Evolutionary conservation across 805 yeast genomes (phyloP), one percentile per base, ranked within the genome.

Genomic region (Nakazawaea laoshanensis): DNA sequence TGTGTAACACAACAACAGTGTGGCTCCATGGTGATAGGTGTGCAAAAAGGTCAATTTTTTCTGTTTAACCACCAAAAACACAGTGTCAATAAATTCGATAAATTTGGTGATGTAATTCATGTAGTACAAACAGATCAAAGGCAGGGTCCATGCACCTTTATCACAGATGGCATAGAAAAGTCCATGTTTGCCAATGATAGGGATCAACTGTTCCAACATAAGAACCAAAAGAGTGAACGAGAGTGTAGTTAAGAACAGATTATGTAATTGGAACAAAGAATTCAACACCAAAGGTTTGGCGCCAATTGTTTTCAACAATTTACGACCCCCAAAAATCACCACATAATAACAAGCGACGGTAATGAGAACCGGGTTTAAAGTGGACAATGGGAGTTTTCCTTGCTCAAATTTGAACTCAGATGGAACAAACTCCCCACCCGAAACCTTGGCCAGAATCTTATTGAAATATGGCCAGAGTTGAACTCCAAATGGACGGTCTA

Each of bases 21-120:
- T 89, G 40, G 97, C 96, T 43, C 98, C 98, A 53, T 89, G 97
- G 61, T 89, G 98, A 62, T 87, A 89, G 35, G 95, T 86, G 61
- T 89, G 98, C 55, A 89, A 68, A 53, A 89, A 92, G 41, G 92
- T 80, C 59, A 89, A 67, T 51, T 85, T 87, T 64, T 92, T 92
- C 67, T 84, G 80, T 63, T 86, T 85, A 54, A 89, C 68, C 29
- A 92, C 96, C 50, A 92, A 66, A 65, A 89, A 87, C 12, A 87
- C 72, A 18, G 98, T 89, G 55, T 89, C 98, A 41, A 87, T 57
- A 46, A 92, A 77, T 66, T 89, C 97, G 47, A 81, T 53, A 61
- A 70, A 89, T 61, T 89, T 89, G 54, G 92, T 80, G 59, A 89
- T 65, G 62, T 88, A 89, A 65, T 88, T 89, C 61, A 89, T 65